These are phyloP conservation scores for Botrytis byssoidea DNA, from an alignment of 2,329 filamentous ascomycete species.

Conservation along the genomic window DNA sequence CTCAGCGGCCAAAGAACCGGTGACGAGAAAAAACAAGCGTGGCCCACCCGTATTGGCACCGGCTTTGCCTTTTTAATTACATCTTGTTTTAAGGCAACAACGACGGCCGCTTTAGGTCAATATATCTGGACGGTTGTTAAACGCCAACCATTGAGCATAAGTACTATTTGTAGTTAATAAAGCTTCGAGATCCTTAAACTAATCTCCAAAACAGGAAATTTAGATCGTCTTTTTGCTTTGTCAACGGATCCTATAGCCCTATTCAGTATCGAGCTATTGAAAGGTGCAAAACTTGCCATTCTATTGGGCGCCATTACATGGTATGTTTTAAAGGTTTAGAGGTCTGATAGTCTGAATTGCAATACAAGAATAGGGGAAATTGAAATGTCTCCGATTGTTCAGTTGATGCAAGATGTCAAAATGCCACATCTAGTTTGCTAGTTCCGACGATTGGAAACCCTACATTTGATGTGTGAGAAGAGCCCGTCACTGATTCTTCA, in stretches of 20 bases:
- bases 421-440: neutral
- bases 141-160: conserved; percentile 22
- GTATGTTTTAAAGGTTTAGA: neutral
- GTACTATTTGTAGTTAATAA: neutral
- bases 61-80: conserved; percentile 26
- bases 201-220: neutral
- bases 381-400: neutral
- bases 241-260: conserved; percentile 24
- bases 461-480: neutral
- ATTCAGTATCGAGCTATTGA: conserved; percentile 16
- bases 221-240: conserved; percentile 27
- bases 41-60: conserved; percentile 26
- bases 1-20: conserved; percentile 21
- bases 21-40: conserved; percentile 22
- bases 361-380: neutral
- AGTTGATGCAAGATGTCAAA: neutral
- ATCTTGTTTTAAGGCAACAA: conserved; percentile 23
- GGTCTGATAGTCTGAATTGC: neutral
- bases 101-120: conserved; percentile 23
- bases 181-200: neutral
- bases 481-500: neutral
- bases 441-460: neutral
- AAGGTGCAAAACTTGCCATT: conserved; percentile 14
- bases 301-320: neutral
- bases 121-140: conserved; percentile 29